Conservation (phyloP, 169 alveolate genomes). For the Eimeria mitis region DNA sequence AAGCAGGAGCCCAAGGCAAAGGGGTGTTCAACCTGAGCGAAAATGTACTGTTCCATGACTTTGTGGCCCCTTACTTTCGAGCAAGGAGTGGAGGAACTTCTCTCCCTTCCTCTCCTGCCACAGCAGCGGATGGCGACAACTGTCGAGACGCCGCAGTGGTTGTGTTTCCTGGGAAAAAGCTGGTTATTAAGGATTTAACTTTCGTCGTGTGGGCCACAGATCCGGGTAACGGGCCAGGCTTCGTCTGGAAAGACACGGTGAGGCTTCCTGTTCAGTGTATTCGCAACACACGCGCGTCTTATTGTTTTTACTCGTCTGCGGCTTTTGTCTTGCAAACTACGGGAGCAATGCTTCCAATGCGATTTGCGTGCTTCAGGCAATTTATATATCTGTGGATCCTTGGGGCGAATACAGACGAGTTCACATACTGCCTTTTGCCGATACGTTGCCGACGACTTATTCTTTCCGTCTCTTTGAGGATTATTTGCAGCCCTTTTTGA, state of each 20-base stretch:
- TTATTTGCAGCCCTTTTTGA: constrained; percentile 86
- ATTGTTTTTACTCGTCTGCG: neutral
- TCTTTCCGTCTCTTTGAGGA: constrained; percentile 86
- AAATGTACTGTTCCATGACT: constrained; percentile 47
- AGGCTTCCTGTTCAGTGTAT: neutral
- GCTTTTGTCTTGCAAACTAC: neutral
- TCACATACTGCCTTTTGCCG: constrained; percentile 86
- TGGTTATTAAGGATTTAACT: constrained; percentile 76
- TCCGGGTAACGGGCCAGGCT: constrained; percentile 82
- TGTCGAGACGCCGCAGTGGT: constrained; percentile 68
- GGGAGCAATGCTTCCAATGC: neutral
- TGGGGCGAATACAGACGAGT: constrained; percentile 86
- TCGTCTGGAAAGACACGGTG: constrained; percentile 81
- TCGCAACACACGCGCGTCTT: neutral
- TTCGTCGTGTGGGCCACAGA: constrained; percentile 84
- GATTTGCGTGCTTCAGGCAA: constrained; percentile 79
- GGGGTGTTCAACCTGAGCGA: constrained; percentile 19
- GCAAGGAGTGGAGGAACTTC: constrained; percentile 14
- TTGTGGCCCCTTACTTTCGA: constrained; percentile 74
- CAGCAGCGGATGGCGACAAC: constrained; percentile 11
- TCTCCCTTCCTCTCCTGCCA: constrained; percentile 34
- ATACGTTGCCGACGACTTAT: constrained; percentile 87
- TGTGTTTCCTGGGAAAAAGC: constrained; percentile 79
- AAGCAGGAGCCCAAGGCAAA: neutral
- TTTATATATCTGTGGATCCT: constrained; percentile 87